A percentile compares a stretch with the other conserved stretches of the same genome.
phyloP scores from a whole-genome alignment of 148 eudicot genomes.

The Dysphania ambrosioides region DNA sequence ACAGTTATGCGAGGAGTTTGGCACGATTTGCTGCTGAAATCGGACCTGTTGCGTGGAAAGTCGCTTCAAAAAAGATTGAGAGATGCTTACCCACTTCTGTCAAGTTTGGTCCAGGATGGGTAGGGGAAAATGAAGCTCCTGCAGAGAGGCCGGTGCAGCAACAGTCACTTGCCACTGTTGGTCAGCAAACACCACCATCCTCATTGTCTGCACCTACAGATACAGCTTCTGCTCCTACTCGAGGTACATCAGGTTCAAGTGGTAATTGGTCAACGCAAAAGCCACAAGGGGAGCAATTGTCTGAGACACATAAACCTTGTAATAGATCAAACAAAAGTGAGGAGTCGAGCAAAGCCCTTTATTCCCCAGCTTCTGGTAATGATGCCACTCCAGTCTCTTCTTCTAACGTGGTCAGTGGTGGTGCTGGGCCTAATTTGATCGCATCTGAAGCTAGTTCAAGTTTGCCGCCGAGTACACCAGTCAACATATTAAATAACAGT shows the following conservation, averaged over 20 bases:
- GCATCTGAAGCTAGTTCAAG: slow-evolving; percentile 22
- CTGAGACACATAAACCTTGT: slow-evolving; percentile 16
- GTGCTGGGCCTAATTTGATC: slow-evolving; percentile 11
- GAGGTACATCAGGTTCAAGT: slow-evolving; percentile 15
- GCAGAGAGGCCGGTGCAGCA: slow-evolving; percentile 16
- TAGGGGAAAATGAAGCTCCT: slow-evolving; percentile 53
- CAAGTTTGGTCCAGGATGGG: slow-evolving; percentile 86
- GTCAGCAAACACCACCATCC: slow-evolving; percentile 25
- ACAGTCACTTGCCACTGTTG: slow-evolving; percentile 14
- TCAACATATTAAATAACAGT: slow-evolving; percentile 16
- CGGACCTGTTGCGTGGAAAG: slow-evolving; percentile 83
- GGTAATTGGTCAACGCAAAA: slow-evolving; percentile 12
- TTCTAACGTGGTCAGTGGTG: slow-evolving; percentile 11
- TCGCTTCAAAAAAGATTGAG: slow-evolving; percentile 64
- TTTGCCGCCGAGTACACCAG: background rate
- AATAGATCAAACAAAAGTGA: slow-evolving; percentile 14
- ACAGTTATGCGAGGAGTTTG: slow-evolving; percentile 84
- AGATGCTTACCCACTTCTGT: slow-evolving; percentile 54
- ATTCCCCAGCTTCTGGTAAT: slow-evolving; percentile 10
- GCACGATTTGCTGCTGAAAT: slow-evolving; percentile 81
- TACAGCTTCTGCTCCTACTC: slow-evolving; percentile 18
- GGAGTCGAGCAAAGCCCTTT: slow-evolving; percentile 10
- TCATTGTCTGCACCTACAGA: slow-evolving; percentile 16
- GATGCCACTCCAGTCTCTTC: slow-evolving; percentile 15
- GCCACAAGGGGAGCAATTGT: slow-evolving; percentile 10